phyloP scores from a whole-genome alignment of 106 monocot genomes.

The Narthecium ossifragum region DNA sequence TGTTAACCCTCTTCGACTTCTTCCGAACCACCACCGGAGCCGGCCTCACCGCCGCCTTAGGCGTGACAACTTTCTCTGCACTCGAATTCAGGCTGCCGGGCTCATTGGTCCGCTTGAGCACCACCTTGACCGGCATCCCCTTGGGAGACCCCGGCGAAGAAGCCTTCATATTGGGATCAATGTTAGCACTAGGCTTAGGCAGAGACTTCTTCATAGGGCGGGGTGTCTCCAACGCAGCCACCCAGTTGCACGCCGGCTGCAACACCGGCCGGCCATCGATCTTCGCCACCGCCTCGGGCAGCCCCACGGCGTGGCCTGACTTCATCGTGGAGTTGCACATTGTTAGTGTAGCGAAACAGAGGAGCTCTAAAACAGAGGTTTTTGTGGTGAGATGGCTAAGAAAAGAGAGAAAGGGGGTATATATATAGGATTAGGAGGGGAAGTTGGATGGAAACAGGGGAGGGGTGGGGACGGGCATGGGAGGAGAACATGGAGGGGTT shows the following conservation, averaged over 20 bases:
- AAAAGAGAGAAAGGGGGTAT: neutral
- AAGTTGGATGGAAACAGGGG: neutral
- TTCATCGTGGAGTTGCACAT: constrained; percentile 65
- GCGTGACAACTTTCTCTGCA: constrained; percentile 30
- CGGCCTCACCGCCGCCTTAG: neutral
- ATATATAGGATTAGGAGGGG: neutral
- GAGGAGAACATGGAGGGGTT: constrained; percentile 8
- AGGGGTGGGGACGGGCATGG: constrained; percentile 2
- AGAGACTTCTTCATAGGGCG: constrained; percentile 26
- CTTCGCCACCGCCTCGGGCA: constrained; percentile 15
- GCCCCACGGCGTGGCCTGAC: constrained; percentile 12
- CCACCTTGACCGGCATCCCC: neutral
- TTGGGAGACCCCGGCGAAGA: neutral
- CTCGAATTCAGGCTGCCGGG: constrained; percentile 18
- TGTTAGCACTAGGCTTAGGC: constrained; percentile 9
- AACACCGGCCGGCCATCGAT: constrained; percentile 45
- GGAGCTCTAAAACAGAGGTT: neutral
- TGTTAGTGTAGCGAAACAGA: neutral
- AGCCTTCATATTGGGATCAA: neutral
- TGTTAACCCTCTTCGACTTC: constrained; percentile 46
- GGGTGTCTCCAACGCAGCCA: constrained; percentile 7
- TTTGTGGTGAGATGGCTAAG: neutral
- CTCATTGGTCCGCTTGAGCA: constrained; percentile 27
- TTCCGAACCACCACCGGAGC: constrained; percentile 17
- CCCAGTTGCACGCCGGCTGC: constrained; percentile 46